phyloP scores from a whole-genome alignment of 2,329 filamentous ascomycete species.

The Aspergillus fumigatus region DNA sequence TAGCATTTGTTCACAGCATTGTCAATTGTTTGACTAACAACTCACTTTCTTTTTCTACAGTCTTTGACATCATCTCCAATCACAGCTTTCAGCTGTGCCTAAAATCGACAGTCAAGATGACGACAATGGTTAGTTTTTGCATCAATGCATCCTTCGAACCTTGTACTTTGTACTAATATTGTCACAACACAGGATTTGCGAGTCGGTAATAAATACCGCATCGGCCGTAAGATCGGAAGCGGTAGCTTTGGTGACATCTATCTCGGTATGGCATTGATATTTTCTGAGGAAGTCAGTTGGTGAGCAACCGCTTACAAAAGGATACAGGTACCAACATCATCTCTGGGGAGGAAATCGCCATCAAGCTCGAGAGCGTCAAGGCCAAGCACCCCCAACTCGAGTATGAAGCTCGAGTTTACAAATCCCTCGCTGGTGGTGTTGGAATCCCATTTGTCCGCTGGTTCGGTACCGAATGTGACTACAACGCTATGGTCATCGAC shows the following conservation, averaged over 20 bases:
- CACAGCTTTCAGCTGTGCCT: constrained; percentile 30
- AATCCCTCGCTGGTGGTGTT: constrained; percentile 86
- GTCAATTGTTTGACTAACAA: background rate
- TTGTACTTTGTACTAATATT: constrained; percentile 6
- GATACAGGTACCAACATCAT: constrained; percentile 93
- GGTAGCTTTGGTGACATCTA: constrained; percentile 98
- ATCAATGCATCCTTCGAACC: background rate
- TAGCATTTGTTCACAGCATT: background rate
- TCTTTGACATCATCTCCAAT: constrained; percentile 5
- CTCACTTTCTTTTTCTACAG: constrained; percentile 1
- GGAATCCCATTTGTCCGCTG: constrained; percentile 98
- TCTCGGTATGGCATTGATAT: constrained; percentile 55
- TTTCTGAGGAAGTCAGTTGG: background rate
- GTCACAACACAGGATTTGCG: constrained; percentile 76
- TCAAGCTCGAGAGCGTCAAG: constrained; percentile 99
- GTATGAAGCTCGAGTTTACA: constrained; percentile 91
- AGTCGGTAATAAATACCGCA: constrained; percentile 99
- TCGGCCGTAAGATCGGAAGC: constrained; percentile 97
- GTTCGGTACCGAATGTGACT: constrained; percentile 99
- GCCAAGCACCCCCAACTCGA: constrained; percentile 98
- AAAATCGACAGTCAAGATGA: constrained; percentile 26
- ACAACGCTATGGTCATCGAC: constrained; percentile 99
- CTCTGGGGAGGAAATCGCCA: constrained; percentile 97
- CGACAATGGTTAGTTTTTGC: constrained; percentile 33
- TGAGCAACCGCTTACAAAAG: constrained; percentile 8